Base-by-base conservation (phyloP, 106 monocot genomes). In the Dioscorea dumetorum region DNA sequence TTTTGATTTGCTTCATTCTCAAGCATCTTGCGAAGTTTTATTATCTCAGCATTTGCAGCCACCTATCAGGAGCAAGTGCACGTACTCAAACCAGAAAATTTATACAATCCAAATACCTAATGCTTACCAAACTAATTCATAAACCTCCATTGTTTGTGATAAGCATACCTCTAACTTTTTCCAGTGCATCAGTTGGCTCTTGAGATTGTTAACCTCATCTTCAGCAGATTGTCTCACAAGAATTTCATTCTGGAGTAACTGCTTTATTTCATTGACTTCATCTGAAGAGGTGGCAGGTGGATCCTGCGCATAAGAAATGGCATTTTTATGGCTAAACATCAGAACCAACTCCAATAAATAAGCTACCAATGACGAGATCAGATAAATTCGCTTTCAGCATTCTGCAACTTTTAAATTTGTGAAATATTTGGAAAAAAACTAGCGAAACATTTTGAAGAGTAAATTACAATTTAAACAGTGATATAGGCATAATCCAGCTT, bases 1-100 rank as follows among this genome's bases (percentile, higher is more conserved):
- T 99, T 99, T 61, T 99, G 89, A 71, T 81, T 69, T 11, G 74
- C 74, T 80, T 99, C 99, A 73, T 81, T 87, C 66, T 90, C 99
- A 33, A 99, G 81, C 76, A 93, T 72, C 80, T 87, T 85, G 12
- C 70, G 80, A 24, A 99, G 77, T 67, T 83, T 87, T 59, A 83
- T 22, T 50, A 81, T 77, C 70, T 99, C 99, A 76, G 78, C 63
- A 78, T 73, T 87, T 79, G 72, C 84, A 74, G 87, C 68, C 62
- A 74, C 86, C 99, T 99, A 72, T 23, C 4, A 67, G 67, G 19
- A 67, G 24, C 19, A 53, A 72, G 33, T 15, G 23, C 59, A 17
- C 28, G 12, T 70, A 24, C 14, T 57, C 3, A 5, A 68, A 18
- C 32, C 16, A 65, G 20, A 1, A 50, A 41, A 49, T 59, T 62